phyloP scores from a whole-genome alignment of 1,139 yeast species.

The Schwanniomyces etchellsii region DNA sequence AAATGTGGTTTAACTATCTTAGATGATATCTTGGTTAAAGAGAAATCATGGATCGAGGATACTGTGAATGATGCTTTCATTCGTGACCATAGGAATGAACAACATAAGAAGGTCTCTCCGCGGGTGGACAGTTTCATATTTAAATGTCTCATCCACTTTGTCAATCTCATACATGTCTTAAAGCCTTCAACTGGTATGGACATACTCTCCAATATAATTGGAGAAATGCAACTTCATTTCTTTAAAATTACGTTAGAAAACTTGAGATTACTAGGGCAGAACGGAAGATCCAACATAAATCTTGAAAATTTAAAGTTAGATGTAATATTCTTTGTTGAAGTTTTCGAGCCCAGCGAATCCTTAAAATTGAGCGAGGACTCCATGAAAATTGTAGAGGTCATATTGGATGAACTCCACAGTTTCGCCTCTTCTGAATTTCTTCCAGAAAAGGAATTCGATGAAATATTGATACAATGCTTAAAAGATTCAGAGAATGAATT shows the following conservation, averaged over 20 bases:
- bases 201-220: conserved; percentile 31
- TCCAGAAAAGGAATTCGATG: conserved; percentile 21
- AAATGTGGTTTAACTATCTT: conserved; percentile 37
- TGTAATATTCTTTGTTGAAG: conserved; percentile 33
- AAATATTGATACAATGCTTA: conserved; percentile 23
- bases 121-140: conserved; percentile 38
- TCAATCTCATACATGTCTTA: conserved; percentile 33
- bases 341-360: conserved; percentile 32
- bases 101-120: conserved; percentile 8
- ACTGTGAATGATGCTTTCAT: conserved; percentile 25
- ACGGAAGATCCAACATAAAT: conserved; percentile 12
- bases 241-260: conserved; percentile 30
- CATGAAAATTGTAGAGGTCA: conserved; percentile 29
- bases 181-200: conserved; percentile 39
- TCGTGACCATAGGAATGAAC: too few relatives aligned
- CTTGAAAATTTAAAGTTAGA: conserved; percentile 29
- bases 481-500: conserved; percentile 31
- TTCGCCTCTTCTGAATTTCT: conserved; percentile 16
- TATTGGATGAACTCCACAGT: conserved; percentile 27
- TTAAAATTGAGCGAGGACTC: conserved; percentile 33
- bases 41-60: conserved; percentile 30
- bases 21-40: conserved; percentile 37
- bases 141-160: conserved; percentile 37
- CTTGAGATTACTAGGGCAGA: conserved; percentile 18
- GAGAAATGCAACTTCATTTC: conserved; percentile 35